Evolutionary conservation across 768 basidiomycete genomes (phyloP), one percentile per base, ranked within the genome.

Genomic region (Termitomyces sp.): DNA sequence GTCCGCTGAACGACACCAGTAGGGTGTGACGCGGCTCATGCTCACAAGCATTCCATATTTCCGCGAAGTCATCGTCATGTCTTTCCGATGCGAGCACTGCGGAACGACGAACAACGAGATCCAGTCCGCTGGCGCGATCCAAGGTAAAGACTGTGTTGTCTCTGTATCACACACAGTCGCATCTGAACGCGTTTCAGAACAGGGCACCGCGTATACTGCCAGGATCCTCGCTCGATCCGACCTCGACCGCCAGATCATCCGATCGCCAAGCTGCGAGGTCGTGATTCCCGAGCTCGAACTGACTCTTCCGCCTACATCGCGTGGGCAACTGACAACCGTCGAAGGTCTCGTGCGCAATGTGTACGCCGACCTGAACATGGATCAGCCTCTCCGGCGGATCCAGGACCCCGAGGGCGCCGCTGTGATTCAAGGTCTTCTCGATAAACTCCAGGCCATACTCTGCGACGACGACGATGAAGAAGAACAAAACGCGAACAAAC

Each of bases 21-120:
- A 98, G 94, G 96, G 96, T 35, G 76, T 79, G 13, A 99, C 97
- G 0, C 79, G 94, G 46, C 74, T 99, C 66, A 83, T 99, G 66
- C 77, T 99, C 51, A 98, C 95, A 0, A 86, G 87, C 3, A 99
- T 99, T 51, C 97, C 97, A 0, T 98, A 87, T 78, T 98, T 98
- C 78, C 80, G 85, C 48, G 93, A 99, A 71, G 87, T 98, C 54
- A 91, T 99, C 63, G 85, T 98, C 61, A 94, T 96, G 86, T 95
- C 93, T 41, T 99, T 99, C 77, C 83, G 89, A 58, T 99, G 97
- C 70, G 93, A 96, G 58, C 87, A 94, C 67, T 99, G 97, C 66
- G 95, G 94, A 9, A 74, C 79, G 63, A 71, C 80, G 43, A 98
- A 99, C 73, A 99, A 96, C 70, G 96, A 98, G 74, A 88, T 96